Conservation (phyloP, 2,329 filamentous ascomycete genomes). For the Verticillium nonalfalfae region DNA sequence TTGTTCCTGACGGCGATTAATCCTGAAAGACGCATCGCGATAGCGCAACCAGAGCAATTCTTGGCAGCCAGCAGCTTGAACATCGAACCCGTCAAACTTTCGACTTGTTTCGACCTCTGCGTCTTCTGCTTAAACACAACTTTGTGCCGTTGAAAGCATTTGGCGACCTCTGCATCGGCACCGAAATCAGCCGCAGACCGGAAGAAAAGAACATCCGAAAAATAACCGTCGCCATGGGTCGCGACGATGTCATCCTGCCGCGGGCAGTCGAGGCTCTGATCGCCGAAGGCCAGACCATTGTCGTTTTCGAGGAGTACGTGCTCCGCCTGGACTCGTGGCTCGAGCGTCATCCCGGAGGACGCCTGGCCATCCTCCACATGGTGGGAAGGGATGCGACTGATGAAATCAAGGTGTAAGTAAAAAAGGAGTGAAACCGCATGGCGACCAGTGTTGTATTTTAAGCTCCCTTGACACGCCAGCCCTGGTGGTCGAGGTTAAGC, state of each 20-base stretch:
- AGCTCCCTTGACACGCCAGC: neutral
- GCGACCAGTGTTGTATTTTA: conserved; percentile 1
- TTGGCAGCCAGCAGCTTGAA: too few species aligned
- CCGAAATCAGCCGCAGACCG: neutral
- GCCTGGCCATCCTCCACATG: conserved; percentile 55
- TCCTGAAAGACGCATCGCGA: too few species aligned
- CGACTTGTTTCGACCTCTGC: too few species aligned
- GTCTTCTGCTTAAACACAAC: too few species aligned
- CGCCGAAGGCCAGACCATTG: conserved; percentile 46
- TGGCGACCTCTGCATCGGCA: neutral
- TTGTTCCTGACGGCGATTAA: too few species aligned
- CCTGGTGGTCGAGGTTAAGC: neutral
- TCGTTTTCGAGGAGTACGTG: conserved; percentile 49
- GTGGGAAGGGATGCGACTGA: conserved; percentile 53
- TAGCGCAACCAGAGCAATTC: too few species aligned
- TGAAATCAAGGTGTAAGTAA: conserved; percentile 49
- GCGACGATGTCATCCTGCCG: conserved; percentile 35
- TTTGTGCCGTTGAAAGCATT: too few species aligned
- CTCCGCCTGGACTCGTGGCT: conserved; percentile 54
- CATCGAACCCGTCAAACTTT: too few species aligned
- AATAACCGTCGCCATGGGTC: conserved; percentile 21
- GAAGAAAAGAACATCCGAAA: neutral
- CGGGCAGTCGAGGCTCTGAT: conserved; percentile 44
- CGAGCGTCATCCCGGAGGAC: conserved; percentile 51
- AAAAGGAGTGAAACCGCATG: neutral